Evolutionary conservation across 2,329 filamentous ascomycete genomes (phyloP).

Genomic region (Pestalotiopsis sp.): DNA sequence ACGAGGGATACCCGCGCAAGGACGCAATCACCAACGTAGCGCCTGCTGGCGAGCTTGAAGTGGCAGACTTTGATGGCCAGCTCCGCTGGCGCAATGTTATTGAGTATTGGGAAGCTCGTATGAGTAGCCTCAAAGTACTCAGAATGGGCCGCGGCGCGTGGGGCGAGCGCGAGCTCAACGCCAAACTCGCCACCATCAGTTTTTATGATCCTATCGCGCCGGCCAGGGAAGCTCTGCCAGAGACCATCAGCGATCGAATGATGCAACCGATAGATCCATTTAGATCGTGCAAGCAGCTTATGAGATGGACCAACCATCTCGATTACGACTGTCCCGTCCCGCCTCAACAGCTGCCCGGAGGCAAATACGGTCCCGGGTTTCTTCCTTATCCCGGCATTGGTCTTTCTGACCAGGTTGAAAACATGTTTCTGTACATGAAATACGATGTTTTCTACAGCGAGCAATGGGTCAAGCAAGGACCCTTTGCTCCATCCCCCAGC

Average conservation of each 20-base stretch:
- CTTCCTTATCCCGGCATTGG: neutral
- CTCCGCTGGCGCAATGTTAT: constrained; percentile 15
- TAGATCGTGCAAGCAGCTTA: no score
- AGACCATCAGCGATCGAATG: no score
- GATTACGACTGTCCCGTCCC: constrained; percentile 16
- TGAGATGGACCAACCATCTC: constrained; percentile 3
- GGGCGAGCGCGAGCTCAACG: neutral
- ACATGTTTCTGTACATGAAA: constrained; percentile 12
- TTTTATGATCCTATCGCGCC: no score
- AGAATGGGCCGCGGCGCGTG: constrained; percentile 14
- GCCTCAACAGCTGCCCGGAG: neutral
- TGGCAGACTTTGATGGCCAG: constrained; percentile 5
- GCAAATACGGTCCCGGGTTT: neutral
- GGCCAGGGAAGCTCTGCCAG: no score
- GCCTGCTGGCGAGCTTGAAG: neutral
- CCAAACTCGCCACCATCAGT: no score
- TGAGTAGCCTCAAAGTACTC: constrained; percentile 6
- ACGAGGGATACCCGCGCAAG: constrained; percentile 10
- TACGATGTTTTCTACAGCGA: constrained; percentile 8
- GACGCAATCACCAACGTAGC: neutral
- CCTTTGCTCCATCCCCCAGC: neutral
- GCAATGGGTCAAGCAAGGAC: constrained; percentile 2
- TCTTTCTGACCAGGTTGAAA: neutral
- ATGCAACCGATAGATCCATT: no score
- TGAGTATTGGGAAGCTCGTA: constrained; percentile 5